Evolutionary conservation across 2,329 filamentous ascomycete species (phyloP).

Genomic region (Colletotrichum spinosum): DNA sequence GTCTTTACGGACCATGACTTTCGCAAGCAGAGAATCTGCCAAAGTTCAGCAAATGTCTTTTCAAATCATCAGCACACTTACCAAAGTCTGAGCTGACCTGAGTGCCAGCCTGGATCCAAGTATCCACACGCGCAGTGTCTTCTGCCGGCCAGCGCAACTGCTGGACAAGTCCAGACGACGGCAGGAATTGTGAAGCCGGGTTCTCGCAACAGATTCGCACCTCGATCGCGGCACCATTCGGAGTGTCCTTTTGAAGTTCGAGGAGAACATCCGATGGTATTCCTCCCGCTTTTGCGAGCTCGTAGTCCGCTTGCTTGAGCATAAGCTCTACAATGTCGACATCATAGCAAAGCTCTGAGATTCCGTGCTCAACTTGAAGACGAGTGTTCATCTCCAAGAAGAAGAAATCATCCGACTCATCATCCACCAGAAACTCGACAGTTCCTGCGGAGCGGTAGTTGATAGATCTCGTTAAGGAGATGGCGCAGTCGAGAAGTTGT

Average conservation of each 20-base stretch:
- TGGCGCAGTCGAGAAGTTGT: constrained; percentile 47
- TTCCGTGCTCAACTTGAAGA: constrained; percentile 82
- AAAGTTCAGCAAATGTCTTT: too few relatives aligned
- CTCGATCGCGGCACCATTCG: constrained; percentile 51
- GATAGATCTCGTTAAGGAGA: constrained; percentile 45
- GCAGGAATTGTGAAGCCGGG: constrained; percentile 67
- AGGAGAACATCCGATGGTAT: background rate
- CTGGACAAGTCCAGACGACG: constrained; percentile 69
- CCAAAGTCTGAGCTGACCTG: constrained; percentile 66
- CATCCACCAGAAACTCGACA: constrained; percentile 53
- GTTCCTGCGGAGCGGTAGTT: constrained; percentile 53
- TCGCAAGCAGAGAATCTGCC: constrained; percentile 65
- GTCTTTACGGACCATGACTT: constrained; percentile 67
- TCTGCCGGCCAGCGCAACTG: constrained; percentile 65
- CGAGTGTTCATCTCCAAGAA: constrained; percentile 61
- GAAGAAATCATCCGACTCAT: constrained; percentile 48
- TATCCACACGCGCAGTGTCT: constrained; percentile 67
- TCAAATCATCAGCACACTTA: background rate
- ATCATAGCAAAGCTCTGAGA: constrained; percentile 10
- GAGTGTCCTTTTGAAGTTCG: constrained; percentile 23
- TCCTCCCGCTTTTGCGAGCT: background rate
- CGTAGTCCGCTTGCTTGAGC: constrained; percentile 44
- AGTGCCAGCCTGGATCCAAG: constrained; percentile 70
- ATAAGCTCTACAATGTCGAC: constrained; percentile 29
- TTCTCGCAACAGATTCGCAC: constrained; percentile 59